Evolutionary conservation across 805 yeast genomes (phyloP), one percentile per base, ranked within the genome.

Genomic region (Cyberlindnera maritima): DNA sequence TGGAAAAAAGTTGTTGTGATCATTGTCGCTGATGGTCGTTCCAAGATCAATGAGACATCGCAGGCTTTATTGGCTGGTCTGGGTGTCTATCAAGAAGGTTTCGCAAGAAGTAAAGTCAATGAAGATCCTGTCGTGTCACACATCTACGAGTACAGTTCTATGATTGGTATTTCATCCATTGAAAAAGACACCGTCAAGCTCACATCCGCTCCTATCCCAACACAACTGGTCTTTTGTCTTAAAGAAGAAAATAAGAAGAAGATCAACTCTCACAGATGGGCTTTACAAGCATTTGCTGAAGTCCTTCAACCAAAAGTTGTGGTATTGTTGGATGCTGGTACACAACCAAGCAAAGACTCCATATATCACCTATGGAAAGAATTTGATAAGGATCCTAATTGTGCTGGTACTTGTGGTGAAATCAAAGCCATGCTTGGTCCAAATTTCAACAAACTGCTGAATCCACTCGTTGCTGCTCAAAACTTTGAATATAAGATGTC

Each of bases 381-480:
- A 35, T 94, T 92, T 61, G 80, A 79, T 52, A 74, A 73, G 50
- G 76, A 82, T 57, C 85, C 89, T 2, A 77, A 81, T 44, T 95
- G 92, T 18, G 99, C 96, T 2, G 99, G 99, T 34, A 96, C 97
- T 1, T 92, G 99, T 79, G 99, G 99, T 45, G 98, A 94, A 63
- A 92, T 94, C 67, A 84, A 81, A 54, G 95, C 94, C 0, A 82
- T 85, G 65, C 69, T 91, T 44, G 97, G 98, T 2, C 71, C 70
- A 19, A 74, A 71, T 12, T 77, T 73, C 50, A 65, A 61, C 39
- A 72, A 75, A 39, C 69, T 92, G 37, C 54, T 83, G 14, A 92
- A 92, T 62, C 98, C 99, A 9, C 67, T 92, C 46, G 92, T 92
- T 10, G 97, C 98, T 3, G 95, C 97, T 0, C 98, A 94, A 65